A percentile compares a stretch with the other conserved stretches of the same genome.
Conservation (phyloP, 345 rosid species). For the Lepidium didymum region DNA sequence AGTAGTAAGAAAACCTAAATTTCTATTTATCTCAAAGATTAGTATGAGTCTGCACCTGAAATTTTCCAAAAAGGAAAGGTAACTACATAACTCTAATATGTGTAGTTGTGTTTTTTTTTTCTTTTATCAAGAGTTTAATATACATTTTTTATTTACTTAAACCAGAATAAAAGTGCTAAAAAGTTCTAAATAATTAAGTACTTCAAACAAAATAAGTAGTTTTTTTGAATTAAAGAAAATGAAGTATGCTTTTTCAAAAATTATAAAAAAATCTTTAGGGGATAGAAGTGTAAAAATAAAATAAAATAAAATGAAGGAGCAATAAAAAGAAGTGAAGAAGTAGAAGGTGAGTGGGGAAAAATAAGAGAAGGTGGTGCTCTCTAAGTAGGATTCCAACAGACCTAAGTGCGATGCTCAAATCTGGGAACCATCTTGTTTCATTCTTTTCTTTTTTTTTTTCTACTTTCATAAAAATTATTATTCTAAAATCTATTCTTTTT, state of each 20-base stretch:
- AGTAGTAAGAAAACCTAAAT: no score
- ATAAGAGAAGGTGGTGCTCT: slow-evolving; percentile 25
- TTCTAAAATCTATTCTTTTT: background rate
- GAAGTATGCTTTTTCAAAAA: no score
- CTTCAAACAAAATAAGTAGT: background rate
- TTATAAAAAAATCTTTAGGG: background rate
- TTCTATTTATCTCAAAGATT: no score
- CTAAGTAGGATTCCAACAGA: slow-evolving; percentile 32
- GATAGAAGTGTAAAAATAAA: background rate
- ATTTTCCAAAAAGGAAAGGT: no score
- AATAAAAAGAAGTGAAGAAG: background rate
- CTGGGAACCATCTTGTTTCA: slow-evolving; percentile 26
- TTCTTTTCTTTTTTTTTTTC: background rate
- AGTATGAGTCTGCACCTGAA: no score
- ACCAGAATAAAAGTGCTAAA: background rate
- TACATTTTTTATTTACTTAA: background rate
- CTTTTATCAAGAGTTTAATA: background rate
- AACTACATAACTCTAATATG: no score
- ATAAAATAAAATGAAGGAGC: background rate
- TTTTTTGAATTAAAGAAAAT: no score
- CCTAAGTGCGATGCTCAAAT: slow-evolving; percentile 31
- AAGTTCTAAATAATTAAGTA: background rate
- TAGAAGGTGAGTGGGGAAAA: background rate
- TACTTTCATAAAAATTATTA: background rate
- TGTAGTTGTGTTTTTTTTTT: background rate